Conservation (phyloP, 1,284 basidiomycete species). For the Thelephora terrestris region DNA sequence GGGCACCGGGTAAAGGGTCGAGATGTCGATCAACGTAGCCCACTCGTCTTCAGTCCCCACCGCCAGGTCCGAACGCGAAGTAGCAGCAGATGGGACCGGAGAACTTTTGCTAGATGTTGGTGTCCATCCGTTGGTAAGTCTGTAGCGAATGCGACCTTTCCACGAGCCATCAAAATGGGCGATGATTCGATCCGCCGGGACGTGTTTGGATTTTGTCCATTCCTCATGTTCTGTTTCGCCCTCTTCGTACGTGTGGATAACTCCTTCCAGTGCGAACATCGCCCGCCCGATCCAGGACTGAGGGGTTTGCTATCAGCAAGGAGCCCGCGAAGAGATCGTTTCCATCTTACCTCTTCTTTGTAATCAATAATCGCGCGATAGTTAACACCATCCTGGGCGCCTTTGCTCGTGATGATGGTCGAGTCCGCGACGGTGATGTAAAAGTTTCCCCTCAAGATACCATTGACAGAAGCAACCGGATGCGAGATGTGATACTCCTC, state of each 20-base stretch:
- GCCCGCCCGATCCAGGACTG: constrained; percentile 90
- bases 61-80: constrained; percentile 22
- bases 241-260: constrained; percentile 75
- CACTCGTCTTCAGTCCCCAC: constrained; percentile 38
- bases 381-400: constrained; percentile 43
- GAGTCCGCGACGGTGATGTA: constrained; percentile 83
- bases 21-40: constrained; percentile 69
- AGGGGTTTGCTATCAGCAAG: neutral
- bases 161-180: constrained; percentile 86
- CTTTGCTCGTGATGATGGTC: constrained; percentile 75
- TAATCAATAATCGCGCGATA: constrained; percentile 86
- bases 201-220: constrained; percentile 87
- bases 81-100: constrained; percentile 16
- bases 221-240: constrained; percentile 53
- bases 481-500: constrained; percentile 87
- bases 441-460: constrained; percentile 81
- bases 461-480: constrained; percentile 85
- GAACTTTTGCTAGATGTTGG: constrained; percentile 7
- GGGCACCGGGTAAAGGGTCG: constrained; percentile 64
- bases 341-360: constrained; percentile 74
- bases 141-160: constrained; percentile 78
- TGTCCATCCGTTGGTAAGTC: constrained; percentile 34
- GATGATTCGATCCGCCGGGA: constrained; percentile 70
- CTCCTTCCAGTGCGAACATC: constrained; percentile 82
- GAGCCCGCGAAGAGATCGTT: constrained; percentile 14